Evolutionary conservation across 352 stramenopile genomes (phyloP).

Genomic region (Pythium apleroticum): DNA sequence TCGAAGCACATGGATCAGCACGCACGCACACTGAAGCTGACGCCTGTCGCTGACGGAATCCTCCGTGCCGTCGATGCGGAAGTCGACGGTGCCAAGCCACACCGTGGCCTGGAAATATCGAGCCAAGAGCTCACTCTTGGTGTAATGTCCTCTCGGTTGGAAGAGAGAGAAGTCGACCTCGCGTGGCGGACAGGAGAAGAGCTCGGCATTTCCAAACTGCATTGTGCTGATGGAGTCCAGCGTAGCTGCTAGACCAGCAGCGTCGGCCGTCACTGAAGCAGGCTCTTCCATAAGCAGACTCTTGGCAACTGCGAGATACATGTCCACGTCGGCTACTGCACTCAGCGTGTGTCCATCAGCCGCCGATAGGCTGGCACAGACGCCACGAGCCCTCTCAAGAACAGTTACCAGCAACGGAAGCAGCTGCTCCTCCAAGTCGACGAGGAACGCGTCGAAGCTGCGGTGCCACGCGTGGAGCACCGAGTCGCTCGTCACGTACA

Average conservation of each 20-base stretch:
- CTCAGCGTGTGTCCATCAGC: not conserved
- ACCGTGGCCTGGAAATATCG: conserved; percentile 28
- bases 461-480: conserved; percentile 36
- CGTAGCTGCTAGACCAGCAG: not conserved
- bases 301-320: conserved; percentile 6
- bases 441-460: conserved; percentile 33
- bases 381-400: not conserved
- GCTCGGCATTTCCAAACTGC: not conserved
- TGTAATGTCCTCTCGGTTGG: conserved; percentile 34
- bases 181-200: conserved; percentile 16
- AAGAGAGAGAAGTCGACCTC: conserved; percentile 32
- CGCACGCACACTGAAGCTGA: conserved; percentile 27
- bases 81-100: conserved; percentile 29
- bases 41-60: conserved; percentile 8
- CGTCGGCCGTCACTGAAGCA: not conserved
- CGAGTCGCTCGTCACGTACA: conserved; percentile 34
- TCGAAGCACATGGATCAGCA: conserved; percentile 23
- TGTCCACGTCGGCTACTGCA: not conserved
- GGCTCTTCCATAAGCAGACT: not conserved
- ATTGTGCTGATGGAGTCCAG: not conserved
- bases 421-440: conserved; percentile 24
- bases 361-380: not conserved
- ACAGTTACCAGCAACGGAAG: conserved; percentile 13
- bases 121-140: conserved; percentile 12
- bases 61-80: conserved; percentile 28